These are phyloP conservation scores for Thuidium tamariscinum DNA, from an alignment of 225 moss, liverwort and hornwort genomes.

Conservation along the genomic window DNA sequence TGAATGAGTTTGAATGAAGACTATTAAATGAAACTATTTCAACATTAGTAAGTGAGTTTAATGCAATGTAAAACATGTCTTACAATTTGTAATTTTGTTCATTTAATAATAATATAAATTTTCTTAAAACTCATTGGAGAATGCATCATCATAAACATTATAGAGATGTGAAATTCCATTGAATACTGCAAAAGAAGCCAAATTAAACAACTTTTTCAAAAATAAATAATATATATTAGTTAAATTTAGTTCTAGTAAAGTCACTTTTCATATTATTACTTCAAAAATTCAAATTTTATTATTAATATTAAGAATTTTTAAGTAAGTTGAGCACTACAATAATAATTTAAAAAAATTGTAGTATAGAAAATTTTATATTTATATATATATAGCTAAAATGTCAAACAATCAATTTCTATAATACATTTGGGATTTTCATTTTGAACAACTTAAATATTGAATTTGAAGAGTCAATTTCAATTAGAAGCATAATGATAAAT, in stretches of 20 bases:
- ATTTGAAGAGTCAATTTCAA: too few relatives aligned
- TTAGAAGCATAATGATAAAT: constrained; percentile 20
- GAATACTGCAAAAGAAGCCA: neutral
- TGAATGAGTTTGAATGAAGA: neutral
- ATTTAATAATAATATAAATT: neutral
- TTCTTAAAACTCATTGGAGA: neutral
- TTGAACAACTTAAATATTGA: neutral
- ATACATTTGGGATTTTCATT: rapidly evolving
- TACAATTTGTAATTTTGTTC: too few relatives aligned
- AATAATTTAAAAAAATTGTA: neutral
- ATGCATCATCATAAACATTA: neutral
- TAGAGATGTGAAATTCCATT: too few relatives aligned
- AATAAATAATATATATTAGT: neutral
- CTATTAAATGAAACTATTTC: neutral
- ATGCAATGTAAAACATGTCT: neutral
- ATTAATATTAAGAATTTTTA: too few relatives aligned
- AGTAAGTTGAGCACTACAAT: neutral
- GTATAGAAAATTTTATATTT: rapidly evolving
- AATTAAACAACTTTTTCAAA: neutral
- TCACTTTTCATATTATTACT: neutral
- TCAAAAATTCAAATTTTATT: rapidly evolving
- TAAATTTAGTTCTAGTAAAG: too few relatives aligned
- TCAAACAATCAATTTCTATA: too few relatives aligned
- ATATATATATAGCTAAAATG: neutral
- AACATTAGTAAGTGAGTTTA: neutral